Evolutionary conservation across 1,139 yeast genomes (phyloP).

Genomic region (Kodamaea fungicola): DNA sequence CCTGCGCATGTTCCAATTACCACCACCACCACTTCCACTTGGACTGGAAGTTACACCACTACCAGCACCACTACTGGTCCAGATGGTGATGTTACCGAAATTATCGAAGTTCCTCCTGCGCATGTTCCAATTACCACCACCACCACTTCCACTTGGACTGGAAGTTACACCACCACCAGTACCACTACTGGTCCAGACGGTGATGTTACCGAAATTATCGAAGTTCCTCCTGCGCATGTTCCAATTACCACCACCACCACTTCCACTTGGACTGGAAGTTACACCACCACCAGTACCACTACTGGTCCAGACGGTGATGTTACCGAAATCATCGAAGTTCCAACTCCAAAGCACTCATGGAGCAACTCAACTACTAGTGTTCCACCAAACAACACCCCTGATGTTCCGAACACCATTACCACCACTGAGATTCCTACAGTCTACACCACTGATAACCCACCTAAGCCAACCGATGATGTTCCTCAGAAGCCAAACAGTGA

Average conservation of each 20-base stretch:
- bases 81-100: constrained; percentile 2
- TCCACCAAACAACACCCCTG: too few species aligned
- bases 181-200: neutral
- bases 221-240: constrained; percentile 1
- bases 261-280: constrained; percentile 1
- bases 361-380: too few species aligned
- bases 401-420: too few species aligned
- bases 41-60: constrained; percentile 4
- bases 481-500: too few species aligned
- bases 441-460: too few species aligned
- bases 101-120: constrained; percentile 1
- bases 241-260: constrained; percentile 1
- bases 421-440: too few species aligned
- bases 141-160: constrained; percentile 1
- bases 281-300: constrained; percentile 6
- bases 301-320: constrained; percentile 10
- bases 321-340: constrained; percentile 13
- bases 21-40: constrained; percentile 6
- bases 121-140: constrained; percentile 1
- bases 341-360: constrained; percentile 6
- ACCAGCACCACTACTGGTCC: constrained; percentile 1
- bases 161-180: too few species aligned
- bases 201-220: constrained; percentile 2
- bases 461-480: too few species aligned
- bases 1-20: constrained; percentile 13